These are phyloP conservation scores for Adiantum capillusveneris DNA, from an alignment of 75 land plant genomes.

Conservation along the genomic window DNA sequence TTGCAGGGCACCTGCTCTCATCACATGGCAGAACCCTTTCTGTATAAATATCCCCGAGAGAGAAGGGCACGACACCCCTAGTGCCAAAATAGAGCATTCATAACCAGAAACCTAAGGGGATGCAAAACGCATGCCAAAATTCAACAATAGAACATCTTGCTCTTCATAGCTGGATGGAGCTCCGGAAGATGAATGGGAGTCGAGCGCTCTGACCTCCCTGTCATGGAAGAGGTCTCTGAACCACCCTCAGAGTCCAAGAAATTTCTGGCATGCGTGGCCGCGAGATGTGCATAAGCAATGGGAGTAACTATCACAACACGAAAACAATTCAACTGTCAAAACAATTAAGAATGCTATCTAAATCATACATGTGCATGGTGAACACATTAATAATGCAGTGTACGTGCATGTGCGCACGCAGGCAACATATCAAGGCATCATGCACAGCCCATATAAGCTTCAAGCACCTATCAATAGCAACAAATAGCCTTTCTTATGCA, in stretches of 20 bases:
- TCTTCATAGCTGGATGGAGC: not conserved
- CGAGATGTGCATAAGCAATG: conserved; percentile 77
- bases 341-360: not conserved
- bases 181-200: not conserved
- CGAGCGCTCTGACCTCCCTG: not conserved
- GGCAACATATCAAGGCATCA: too few species aligned
- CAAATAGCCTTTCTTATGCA: too few species aligned
- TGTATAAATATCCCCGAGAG: too few species aligned
- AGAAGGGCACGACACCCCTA: too few species aligned
- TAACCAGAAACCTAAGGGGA: too few species aligned
- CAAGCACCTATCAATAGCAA: too few species aligned
- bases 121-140: too few species aligned
- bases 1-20: too few species aligned
- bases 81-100: too few species aligned
- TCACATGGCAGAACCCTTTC: too few species aligned
- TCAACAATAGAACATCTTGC: not conserved
- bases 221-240: conserved; percentile 16
- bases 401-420: conserved; percentile 1
- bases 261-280: conserved; percentile 41
- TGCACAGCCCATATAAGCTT: too few species aligned
- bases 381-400: not conserved
- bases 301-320: conserved; percentile 61
- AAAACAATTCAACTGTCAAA: not conserved
- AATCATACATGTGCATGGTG: not conserved
- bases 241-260: conserved; percentile 14